These are phyloP conservation scores for Annona squamosa DNA, from an alignment of 164 flowering plant species.

Conservation along the genomic window DNA sequence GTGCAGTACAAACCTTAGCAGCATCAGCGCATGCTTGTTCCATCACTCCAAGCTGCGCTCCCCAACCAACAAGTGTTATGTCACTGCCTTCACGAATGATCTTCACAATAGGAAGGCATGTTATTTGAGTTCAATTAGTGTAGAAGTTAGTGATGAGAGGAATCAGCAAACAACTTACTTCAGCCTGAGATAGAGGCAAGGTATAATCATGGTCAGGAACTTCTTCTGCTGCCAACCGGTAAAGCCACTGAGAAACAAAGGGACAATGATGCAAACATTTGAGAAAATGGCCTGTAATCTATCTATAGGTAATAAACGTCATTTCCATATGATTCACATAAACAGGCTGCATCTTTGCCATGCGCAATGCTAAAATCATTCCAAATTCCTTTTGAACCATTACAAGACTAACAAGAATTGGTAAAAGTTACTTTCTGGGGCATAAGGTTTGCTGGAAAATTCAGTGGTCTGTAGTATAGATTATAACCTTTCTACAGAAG, in stretches of 20 bases:
- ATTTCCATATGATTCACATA: too few relatives aligned
- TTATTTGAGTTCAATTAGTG: background rate
- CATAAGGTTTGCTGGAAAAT: too few relatives aligned
- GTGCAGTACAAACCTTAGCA: slow-evolving; percentile 47
- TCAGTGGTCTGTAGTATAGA: too few relatives aligned
- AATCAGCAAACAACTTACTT: slow-evolving; percentile 39
- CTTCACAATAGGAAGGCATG: slow-evolving; percentile 22
- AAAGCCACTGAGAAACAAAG: slow-evolving; percentile 60
- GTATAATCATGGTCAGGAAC: slow-evolving; percentile 91
- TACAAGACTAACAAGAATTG: too few relatives aligned
- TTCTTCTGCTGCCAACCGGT: slow-evolving; percentile 90
- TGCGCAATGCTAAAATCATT: too few relatives aligned
- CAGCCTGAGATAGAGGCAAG: slow-evolving; percentile 89
- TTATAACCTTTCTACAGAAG: too few relatives aligned
- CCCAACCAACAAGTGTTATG: slow-evolving; percentile 97
- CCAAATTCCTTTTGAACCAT: too few relatives aligned
- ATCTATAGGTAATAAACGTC: too few relatives aligned
- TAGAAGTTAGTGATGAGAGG: background rate
- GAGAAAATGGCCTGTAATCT: too few relatives aligned
- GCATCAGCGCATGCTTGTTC: slow-evolving; percentile 86
- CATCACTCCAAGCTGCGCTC: slow-evolving; percentile 87
- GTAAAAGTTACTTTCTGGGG: too few relatives aligned
- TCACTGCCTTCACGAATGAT: slow-evolving; percentile 81
- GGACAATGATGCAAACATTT: too few relatives aligned
- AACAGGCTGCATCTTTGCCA: too few relatives aligned